These are phyloP conservation scores for Globisporangium iwayamae DNA, from an alignment of 352 stramenopile genomes.

Conservation along the genomic window DNA sequence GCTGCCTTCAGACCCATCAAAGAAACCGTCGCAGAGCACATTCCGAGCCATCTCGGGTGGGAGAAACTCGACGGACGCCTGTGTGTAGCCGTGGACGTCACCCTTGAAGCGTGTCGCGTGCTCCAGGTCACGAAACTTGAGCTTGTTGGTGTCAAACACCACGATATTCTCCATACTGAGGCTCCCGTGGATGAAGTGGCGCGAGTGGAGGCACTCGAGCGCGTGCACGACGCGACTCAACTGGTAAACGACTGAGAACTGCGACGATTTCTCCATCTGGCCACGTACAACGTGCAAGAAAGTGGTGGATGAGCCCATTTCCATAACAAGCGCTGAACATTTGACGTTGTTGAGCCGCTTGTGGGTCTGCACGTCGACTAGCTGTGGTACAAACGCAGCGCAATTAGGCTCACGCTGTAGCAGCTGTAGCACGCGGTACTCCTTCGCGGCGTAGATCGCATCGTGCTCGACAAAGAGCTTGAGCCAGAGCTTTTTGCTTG, in stretches of 20 bases:
- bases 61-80: conserved; percentile 30
- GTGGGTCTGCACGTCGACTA: conserved; percentile 34
- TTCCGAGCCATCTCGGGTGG: conserved; percentile 46
- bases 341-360: conserved; percentile 25
- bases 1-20: conserved; percentile 9
- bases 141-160: conserved; percentile 28
- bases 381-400: conserved; percentile 28
- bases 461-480: conserved; percentile 67
- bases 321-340: conserved; percentile 48
- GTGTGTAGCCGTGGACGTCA: conserved; percentile 13
- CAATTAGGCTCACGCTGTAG: conserved; percentile 26
- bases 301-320: conserved; percentile 34
- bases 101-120: conserved; percentile 33
- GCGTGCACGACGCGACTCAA: conserved; percentile 35
- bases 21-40: conserved; percentile 24
- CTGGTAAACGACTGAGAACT: conserved; percentile 29
- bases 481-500: conserved; percentile 22
- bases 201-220: conserved; percentile 41
- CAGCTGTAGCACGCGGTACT: conserved; percentile 49
- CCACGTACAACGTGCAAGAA: conserved; percentile 33
- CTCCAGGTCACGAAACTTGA: conserved; percentile 55
- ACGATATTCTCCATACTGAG: conserved; percentile 41
- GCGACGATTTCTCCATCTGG: conserved; percentile 26
- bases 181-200: conserved; percentile 49
- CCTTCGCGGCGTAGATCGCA: conserved; percentile 36